phyloP scores from a whole-genome alignment of 148 eudicot genomes.

The Vaccinium vitisidaea region DNA sequence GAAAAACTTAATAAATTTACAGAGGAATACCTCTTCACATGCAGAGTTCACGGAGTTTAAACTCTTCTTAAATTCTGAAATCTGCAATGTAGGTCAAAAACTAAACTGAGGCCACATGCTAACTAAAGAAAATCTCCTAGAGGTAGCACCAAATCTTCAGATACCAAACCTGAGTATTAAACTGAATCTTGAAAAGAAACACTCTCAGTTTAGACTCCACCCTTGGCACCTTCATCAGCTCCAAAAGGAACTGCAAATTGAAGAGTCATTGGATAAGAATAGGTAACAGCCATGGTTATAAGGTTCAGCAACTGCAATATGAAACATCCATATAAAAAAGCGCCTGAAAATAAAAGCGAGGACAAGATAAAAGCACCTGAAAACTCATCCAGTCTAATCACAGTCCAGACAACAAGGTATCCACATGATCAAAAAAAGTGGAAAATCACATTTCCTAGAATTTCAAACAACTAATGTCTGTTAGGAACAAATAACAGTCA shows the following conservation, averaged over 20 bases:
- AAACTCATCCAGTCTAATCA: not conserved
- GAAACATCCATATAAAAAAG: not conserved
- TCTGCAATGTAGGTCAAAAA: conserved; percentile 41
- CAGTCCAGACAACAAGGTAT: not conserved
- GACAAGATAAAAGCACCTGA: conserved; percentile 3
- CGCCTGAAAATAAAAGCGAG: not conserved
- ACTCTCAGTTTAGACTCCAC: conserved; percentile 92
- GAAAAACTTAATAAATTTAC: conserved; percentile 17
- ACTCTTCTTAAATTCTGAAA: conserved; percentile 70
- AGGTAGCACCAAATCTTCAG: conserved; percentile 11
- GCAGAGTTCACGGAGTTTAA: conserved; percentile 77
- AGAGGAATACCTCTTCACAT: conserved; percentile 66
- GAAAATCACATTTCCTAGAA: not conserved
- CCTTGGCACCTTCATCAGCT: conserved; percentile 96
- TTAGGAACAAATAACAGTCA: not conserved
- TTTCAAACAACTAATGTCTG: not conserved
- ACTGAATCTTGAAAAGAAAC: conserved; percentile 94
- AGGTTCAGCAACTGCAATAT: not conserved
- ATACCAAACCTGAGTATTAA: conserved; percentile 70
- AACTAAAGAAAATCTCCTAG: not conserved
- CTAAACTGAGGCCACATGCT: conserved; percentile 13
- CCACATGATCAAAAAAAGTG: not conserved
- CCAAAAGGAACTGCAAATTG: conserved; percentile 72
- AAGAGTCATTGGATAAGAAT: conserved; percentile 9
- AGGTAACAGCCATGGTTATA: not conserved